Percentiles rank a stretch among this genome's conserved stretches.
These are phyloP conservation scores for Pseudogymnoascus sp. DNA, from an alignment of 2,329 filamentous ascomycete genomes.

Conservation along the genomic window DNA sequence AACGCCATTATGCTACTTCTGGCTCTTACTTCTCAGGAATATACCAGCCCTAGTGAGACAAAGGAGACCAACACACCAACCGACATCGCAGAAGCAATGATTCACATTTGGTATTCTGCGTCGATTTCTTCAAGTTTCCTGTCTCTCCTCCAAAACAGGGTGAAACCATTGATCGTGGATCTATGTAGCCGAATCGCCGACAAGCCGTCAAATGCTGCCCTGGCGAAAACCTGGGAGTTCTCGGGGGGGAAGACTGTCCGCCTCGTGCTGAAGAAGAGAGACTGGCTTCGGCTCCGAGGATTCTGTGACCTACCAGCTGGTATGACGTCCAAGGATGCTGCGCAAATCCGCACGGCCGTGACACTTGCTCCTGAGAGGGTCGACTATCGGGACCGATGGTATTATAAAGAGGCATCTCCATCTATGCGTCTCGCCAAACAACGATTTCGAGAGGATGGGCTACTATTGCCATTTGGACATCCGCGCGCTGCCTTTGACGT, in stretches of 20 bases:
- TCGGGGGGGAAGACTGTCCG: conserved; percentile 4
- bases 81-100: conserved; percentile 3
- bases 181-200: conserved; percentile 9
- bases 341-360: conserved; percentile 7
- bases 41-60: neutral
- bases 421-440: conserved; percentile 20
- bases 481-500: conserved; percentile 26
- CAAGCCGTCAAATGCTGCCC: conserved; percentile 5
- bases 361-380: conserved; percentile 12
- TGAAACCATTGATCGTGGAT: conserved; percentile 11
- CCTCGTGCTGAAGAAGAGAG: conserved; percentile 11
- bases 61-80: neutral
- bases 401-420: conserved; percentile 4
- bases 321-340: conserved; percentile 9
- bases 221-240: conserved; percentile 15
- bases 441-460: conserved; percentile 31
- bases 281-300: conserved; percentile 10
- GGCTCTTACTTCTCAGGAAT: conserved; percentile 10
- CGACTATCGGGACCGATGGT: conserved; percentile 13
- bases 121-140: conserved; percentile 1
- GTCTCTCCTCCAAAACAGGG: neutral
- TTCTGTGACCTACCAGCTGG: conserved; percentile 11
- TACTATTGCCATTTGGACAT: conserved; percentile 32
- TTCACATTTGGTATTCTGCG: conserved; percentile 16
- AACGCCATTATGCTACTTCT: conserved; percentile 16